Conservation (phyloP, 2,329 filamentous ascomycete genomes). For the Monosporascus sp. region DNA sequence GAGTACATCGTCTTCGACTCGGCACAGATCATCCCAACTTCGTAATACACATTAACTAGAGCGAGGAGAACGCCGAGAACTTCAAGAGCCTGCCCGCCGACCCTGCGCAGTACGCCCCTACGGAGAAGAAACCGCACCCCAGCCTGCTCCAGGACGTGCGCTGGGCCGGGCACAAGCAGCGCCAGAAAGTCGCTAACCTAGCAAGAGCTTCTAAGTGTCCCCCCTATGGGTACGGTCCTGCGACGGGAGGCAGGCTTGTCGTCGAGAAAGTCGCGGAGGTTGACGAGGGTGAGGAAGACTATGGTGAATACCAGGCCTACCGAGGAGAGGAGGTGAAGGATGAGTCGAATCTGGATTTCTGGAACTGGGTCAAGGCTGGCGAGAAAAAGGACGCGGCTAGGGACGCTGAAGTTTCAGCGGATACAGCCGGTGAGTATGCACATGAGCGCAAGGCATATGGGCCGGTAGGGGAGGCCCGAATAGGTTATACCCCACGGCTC, state of each 20-base stretch:
- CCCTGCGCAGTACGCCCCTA: slow-evolving; percentile 9
- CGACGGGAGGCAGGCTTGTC: slow-evolving; percentile 34
- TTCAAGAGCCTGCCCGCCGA: slow-evolving; percentile 16
- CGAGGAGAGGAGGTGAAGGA: slow-evolving; percentile 17
- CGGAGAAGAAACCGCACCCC: slow-evolving; percentile 9
- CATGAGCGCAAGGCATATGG: slow-evolving; percentile 2
- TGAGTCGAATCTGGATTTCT: slow-evolving; percentile 13
- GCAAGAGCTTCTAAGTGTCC: slow-evolving; percentile 40
- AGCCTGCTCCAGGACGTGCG: slow-evolving; percentile 12
- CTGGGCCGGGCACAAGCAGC: slow-evolving; percentile 30
- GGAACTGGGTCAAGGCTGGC: slow-evolving; percentile 19
- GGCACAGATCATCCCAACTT: slow-evolving; percentile 37
- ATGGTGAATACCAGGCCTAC: slow-evolving; percentile 34
- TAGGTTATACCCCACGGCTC: too few relatives aligned
- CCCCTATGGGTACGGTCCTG: slow-evolving; percentile 40
- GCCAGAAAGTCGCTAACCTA: slow-evolving; percentile 30
- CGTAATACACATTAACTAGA: slow-evolving; percentile 39
- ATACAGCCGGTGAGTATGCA: slow-evolving; percentile 6
- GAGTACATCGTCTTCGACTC: slow-evolving; percentile 41
- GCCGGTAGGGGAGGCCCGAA: background rate
- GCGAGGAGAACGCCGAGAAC: slow-evolving; percentile 24
- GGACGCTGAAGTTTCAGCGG: background rate
- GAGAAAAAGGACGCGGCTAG: slow-evolving; percentile 9
- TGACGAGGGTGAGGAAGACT: slow-evolving; percentile 36
- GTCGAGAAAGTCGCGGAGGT: slow-evolving; percentile 40